Conservation (phyloP, 1,139 yeast species). For the Yamadazyma aaseri region DNA sequence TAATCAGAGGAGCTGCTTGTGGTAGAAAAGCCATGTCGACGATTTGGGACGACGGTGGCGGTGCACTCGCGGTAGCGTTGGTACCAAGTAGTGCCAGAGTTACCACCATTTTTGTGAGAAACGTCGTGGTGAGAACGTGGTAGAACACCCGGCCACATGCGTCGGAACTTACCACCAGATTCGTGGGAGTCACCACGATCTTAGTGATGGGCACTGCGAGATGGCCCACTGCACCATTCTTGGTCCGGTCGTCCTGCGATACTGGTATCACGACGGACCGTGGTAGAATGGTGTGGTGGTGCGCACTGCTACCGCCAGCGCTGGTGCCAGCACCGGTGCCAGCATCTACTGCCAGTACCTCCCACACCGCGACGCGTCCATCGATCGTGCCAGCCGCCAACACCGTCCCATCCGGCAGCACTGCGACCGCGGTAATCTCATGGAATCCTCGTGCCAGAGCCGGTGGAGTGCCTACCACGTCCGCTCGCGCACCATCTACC, state of each 20-base stretch:
- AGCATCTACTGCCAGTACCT: no score
- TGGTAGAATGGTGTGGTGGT: constrained; percentile 18
- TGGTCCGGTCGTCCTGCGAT: constrained; percentile 25
- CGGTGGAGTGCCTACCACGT: no score
- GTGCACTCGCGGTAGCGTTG: constrained; percentile 23
- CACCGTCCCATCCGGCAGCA: constrained; percentile 33
- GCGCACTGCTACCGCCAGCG: no score
- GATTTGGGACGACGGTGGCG: constrained; percentile 19
- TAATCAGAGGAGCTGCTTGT: constrained; percentile 42
- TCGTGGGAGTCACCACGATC: constrained; percentile 51
- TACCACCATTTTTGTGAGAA: constrained; percentile 50
- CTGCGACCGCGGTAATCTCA: constrained; percentile 42
- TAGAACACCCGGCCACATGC: constrained; percentile 55
- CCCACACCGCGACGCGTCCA: constrained; percentile 34
- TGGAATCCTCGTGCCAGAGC: constrained; percentile 11
- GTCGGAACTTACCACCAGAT: constrained; percentile 61
- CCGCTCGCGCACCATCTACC: no score
- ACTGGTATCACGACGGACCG: constrained; percentile 29
- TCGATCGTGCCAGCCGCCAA: constrained; percentile 34
- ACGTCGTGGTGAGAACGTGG: constrained; percentile 58
- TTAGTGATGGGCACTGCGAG: constrained; percentile 37
- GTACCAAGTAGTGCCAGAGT: constrained; percentile 55
- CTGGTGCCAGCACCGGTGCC: no score
- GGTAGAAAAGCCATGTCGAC: constrained; percentile 49
- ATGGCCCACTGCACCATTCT: constrained; percentile 51